These are phyloP conservation scores for Dioszegia aurantiaca DNA, from an alignment of 768 basidiomycete species.

Conservation along the genomic window DNA sequence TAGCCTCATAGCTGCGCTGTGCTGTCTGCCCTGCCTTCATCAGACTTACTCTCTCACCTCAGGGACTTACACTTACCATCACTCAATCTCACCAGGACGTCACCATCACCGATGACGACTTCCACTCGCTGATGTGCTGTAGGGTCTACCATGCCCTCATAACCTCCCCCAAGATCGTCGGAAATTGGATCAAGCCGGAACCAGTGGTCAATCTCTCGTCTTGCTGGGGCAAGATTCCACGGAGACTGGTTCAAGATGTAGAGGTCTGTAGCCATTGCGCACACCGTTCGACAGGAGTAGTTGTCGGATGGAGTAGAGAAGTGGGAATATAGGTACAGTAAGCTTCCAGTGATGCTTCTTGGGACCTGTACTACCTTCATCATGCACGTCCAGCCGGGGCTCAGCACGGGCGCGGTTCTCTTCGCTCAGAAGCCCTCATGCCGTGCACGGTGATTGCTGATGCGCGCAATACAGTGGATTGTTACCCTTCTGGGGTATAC, in stretches of 20 bases:
- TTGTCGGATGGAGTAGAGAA: too few species aligned
- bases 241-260: constrained; percentile 4
- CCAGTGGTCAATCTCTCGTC: not conserved
- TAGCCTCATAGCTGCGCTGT: constrained; percentile 3
- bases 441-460: too few species aligned
- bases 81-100: not conserved
- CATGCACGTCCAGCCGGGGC: too few species aligned
- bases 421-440: too few species aligned
- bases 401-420: too few species aligned
- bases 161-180: not conserved
- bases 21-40: not conserved
- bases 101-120: constrained; percentile 3
- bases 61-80: not conserved
- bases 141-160: not conserved
- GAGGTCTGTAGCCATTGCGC: constrained; percentile 1
- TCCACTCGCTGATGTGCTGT: not conserved
- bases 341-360: not conserved
- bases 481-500: too few species aligned
- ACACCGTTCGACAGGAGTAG: not conserved
- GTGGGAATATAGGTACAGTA: too few species aligned
- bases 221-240: not conserved
- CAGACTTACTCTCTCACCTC: not conserved
- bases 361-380: too few species aligned
- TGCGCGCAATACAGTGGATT: too few species aligned
- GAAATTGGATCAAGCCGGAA: not conserved